Evolutionary conservation across 2,329 filamentous ascomycete species (phyloP).

Genomic region (Kalmusia sp.): DNA sequence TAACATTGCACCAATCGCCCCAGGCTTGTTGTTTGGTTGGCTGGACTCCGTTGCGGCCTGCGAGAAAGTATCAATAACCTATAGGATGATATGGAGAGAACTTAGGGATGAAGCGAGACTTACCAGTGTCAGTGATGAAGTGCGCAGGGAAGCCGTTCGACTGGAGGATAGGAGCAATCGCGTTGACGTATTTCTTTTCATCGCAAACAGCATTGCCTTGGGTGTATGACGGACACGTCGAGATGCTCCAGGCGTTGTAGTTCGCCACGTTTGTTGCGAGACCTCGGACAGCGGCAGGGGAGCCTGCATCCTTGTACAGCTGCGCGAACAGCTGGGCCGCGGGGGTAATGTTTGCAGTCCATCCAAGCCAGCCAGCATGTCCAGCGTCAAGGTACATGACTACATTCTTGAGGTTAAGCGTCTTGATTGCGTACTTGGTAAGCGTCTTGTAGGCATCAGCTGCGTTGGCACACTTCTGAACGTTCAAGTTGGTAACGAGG

Average conservation of each 20-base stretch:
- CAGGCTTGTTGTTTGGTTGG: conserved; percentile 60
- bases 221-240: conserved; percentile 53
- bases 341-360: conserved; percentile 62
- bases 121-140: conserved; percentile 58
- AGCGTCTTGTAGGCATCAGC: conserved; percentile 62
- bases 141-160: conserved; percentile 57
- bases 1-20: conserved; percentile 73
- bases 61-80: background rate
- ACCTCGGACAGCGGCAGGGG: conserved; percentile 56
- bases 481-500: conserved; percentile 64
- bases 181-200: conserved; percentile 59
- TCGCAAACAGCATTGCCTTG: conserved; percentile 56
- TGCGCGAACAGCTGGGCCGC: conserved; percentile 55
- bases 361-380: conserved; percentile 69
- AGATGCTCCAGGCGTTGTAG: conserved; percentile 62
- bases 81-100: background rate
- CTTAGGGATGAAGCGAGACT: background rate
- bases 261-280: conserved; percentile 64
- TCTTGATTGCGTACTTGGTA: conserved; percentile 61
- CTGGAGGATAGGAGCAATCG: conserved; percentile 56
- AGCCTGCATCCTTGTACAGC: conserved; percentile 54
- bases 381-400: conserved; percentile 68
- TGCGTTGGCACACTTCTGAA: conserved; percentile 61
- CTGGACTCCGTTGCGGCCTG: conserved; percentile 65
- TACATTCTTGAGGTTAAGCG: conserved; percentile 66